Evolutionary conservation across 2,329 filamentous ascomycete species (phyloP), one percentile per base, ranked within the genome.

Genomic region (Diaporthe humulicola): DNA sequence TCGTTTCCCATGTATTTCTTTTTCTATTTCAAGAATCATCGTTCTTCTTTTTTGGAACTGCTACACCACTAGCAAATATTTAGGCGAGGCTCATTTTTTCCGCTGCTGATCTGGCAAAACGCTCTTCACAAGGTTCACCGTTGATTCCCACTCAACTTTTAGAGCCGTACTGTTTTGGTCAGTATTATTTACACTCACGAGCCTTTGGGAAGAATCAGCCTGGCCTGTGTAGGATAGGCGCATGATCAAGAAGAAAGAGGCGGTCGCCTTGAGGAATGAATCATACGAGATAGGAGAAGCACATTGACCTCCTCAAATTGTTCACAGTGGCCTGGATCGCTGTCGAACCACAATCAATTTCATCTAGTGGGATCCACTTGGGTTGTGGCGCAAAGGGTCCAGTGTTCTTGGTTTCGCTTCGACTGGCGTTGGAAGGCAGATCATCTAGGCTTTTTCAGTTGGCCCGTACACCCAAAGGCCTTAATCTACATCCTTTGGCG

Each of bases 41-140:
- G 9, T 3, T 1, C 4, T 50, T 2, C 45, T 5, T 50, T 2
- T 22, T 5, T 3, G 22, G 12, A 2, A n/a, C 22, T 2, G 9
- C n/a, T 22, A 2, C 0, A 9, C 15, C 8, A n/a, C 19, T n/a
- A 1, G 22, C 4, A 10, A 50, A 50, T n/a, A n/a, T 50, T 8
- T 22, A 22, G n/a, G 45, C 45, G 45, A 50, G 45, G 45, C 45
- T 50, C 22, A n/a, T n/a, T 8, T 50, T 48, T 19, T 22, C n/a
- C 19, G 45, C 45, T 19, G 4, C 45, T 50, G 45, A 6, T 19
- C 10, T 48, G 38, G 38, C 38, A 12, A 8, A 38, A 38, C 7
- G 9, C 38, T 38, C 12, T 45, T 45, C 40, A 45, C 14, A 45
- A 45, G 4, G 14, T 45, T n/a, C 22, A 50, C 9, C 48, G 48